Base-by-base conservation (phyloP, 345 rosid species). In the Odontarrhena argentea region DNA sequence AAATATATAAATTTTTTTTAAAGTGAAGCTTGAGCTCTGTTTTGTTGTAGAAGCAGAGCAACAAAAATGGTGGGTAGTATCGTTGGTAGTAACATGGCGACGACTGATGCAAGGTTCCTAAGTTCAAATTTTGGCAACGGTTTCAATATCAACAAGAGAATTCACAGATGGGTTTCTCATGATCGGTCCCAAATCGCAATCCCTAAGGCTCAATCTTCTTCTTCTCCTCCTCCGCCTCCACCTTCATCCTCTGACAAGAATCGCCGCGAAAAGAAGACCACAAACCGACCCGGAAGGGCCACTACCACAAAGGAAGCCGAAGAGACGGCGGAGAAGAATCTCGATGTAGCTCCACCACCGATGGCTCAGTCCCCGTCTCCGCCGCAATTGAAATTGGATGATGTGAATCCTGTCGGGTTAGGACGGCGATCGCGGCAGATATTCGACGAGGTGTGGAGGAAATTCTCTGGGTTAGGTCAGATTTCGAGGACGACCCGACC, bases 361-460 rank as follows among this genome's bases (percentile, higher is more conserved):
- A 28, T 28, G 3, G 0, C 50, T 10, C 51, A 24, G 40, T 67
- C 54, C 22, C 63, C 70, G 53, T 55, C 69, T 40, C 65, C 81
- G 34, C 73, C 83, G 76, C 78, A 74, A 5, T 68, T 92, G 40
- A 85, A 83, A 56, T 65, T 92, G 41, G 96, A 86, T 18, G 96
- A 87, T 50, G 96, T 92, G 48, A 92, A 93, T 68, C 97, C 97
- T 0, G 97, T 93, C 26, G 97, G 94, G 0, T 67, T 93, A 7
- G 98, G 97, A 24, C 81, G 97, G 71, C 82, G 84, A 72, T 90
- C 97, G 9, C 72, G 97, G 56, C 97, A 90, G 81, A 77, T 93
- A 30, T 93, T 93, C 66, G 96, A 90, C 65, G 92, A 87, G 74
- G 97, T 89, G 10, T 93, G 98, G 98, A 79, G 96, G 63, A 93